phyloP scores from a whole-genome alignment of 2,329 filamentous ascomycete species.

The Alternaria viburni region DNA sequence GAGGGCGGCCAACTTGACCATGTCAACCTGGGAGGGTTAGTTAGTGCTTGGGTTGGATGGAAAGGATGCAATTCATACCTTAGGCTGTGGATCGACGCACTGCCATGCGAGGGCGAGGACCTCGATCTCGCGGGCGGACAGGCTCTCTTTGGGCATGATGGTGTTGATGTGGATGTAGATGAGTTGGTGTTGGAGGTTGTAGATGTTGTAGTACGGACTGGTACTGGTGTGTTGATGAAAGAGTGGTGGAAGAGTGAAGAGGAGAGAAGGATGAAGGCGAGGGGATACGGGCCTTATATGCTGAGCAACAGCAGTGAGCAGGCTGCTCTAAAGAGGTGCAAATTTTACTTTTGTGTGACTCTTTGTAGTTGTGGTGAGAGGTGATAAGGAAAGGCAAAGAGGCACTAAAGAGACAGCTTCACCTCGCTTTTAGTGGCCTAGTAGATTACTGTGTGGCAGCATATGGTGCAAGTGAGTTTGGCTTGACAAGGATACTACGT shows the following conservation, averaged over 20 bases:
- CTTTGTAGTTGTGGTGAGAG: conserved; percentile 8
- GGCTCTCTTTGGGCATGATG: conserved; percentile 15
- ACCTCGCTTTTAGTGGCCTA: neutral
- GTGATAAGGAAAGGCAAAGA: conserved; percentile 8
- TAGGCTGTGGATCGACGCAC: conserved; percentile 42
- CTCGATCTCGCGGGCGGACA: conserved; percentile 38
- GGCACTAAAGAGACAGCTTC: neutral
- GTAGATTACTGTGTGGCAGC: neutral
- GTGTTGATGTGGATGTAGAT: neutral
- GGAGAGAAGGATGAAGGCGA: neutral
- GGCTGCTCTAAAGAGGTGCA: neutral
- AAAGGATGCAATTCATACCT: conserved; percentile 23
- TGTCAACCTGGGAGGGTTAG: conserved; percentile 19
- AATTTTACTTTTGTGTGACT: neutral
- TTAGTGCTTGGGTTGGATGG: conserved; percentile 14
- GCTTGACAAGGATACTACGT: neutral
- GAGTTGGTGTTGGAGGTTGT: neutral
- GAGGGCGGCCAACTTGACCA: conserved; percentile 26
- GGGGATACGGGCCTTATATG: neutral
- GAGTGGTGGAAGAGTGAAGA: conserved; percentile 1
- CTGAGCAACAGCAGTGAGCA: neutral
- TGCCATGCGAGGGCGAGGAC: conserved; percentile 44
- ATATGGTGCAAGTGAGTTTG: neutral
- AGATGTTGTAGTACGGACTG: too few species aligned
- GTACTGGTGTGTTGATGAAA: neutral